Evolutionary conservation across 192 early-diverging fungal genomes (phyloP).

Genomic region (Paraglomus occultum): DNA sequence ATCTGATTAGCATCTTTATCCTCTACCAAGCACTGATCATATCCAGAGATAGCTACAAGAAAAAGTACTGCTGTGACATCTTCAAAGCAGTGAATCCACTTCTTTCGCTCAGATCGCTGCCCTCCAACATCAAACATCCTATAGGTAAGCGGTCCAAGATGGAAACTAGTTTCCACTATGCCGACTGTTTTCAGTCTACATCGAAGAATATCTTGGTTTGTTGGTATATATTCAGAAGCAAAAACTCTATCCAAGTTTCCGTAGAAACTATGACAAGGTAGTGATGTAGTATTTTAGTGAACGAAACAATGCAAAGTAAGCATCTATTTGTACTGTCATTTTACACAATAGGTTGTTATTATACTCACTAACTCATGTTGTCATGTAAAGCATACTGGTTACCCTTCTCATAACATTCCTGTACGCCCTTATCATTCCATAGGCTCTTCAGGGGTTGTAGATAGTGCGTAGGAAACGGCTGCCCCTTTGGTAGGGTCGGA

Average conservation of each 20-base stretch:
- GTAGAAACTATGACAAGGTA: slow-evolving; percentile 44
- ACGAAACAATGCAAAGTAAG: not conserved
- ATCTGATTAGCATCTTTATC: slow-evolving; percentile 53
- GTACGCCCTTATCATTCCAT: slow-evolving; percentile 48
- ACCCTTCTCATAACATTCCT: slow-evolving; percentile 38
- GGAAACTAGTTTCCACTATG: slow-evolving; percentile 58
- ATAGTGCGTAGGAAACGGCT: slow-evolving; percentile 44
- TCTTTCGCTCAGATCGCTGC: slow-evolving; percentile 52
- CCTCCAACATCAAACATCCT: slow-evolving; percentile 61
- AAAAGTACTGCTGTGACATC: slow-evolving; percentile 57
- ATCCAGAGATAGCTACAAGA: slow-evolving; percentile 58
- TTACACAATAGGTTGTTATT: not conserved
- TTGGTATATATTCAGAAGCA: slow-evolving; percentile 46
- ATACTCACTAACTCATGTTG: slow-evolving; percentile 51
- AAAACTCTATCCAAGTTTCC: slow-evolving; percentile 49
- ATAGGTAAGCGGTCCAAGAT: slow-evolving; percentile 52
- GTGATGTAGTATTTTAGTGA: not conserved
- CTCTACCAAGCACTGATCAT: slow-evolving; percentile 58
- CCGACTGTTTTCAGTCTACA: slow-evolving; percentile 64
- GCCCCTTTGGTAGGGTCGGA: slow-evolving; percentile 38
- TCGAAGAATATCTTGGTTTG: slow-evolving; percentile 58
- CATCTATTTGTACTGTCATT: not conserved
- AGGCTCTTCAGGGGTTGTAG: slow-evolving; percentile 44
- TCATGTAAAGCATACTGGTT: slow-evolving; percentile 52
- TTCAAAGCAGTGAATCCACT: slow-evolving; percentile 58